Conservation (phyloP, 495 filamentous ascomycete genomes). For the Penicillium desertorum region DNA sequence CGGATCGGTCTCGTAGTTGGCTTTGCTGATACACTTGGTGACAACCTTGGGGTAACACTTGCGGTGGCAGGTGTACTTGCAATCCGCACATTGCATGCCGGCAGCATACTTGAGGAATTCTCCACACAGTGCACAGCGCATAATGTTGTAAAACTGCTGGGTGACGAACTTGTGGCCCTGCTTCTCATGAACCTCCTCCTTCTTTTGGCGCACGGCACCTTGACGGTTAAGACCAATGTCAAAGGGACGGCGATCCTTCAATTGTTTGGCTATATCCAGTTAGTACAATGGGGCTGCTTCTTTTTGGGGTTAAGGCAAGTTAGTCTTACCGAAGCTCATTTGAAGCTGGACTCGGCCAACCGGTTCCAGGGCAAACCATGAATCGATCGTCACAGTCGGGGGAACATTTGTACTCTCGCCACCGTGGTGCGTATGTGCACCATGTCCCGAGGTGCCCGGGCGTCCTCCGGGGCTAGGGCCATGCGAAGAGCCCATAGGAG, state of each 20-base stretch:
- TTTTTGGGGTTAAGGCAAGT: background rate
- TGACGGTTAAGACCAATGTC: conserved; percentile 90
- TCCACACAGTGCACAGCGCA: conserved; percentile 97
- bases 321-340: conserved; percentile 75
- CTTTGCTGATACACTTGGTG: conserved; percentile 99
- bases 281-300: conserved; percentile 27
- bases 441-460: conserved; percentile 20
- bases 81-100: conserved; percentile 98
- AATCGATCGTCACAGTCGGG: conserved; percentile 71
- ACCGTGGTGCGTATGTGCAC: conserved; percentile 22
- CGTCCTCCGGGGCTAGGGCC: conserved; percentile 29
- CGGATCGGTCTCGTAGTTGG: conserved; percentile 94
- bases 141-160: conserved; percentile 99
- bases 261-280: conserved; percentile 59
- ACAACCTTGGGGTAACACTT: conserved; percentile 98
- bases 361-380: conserved; percentile 96
- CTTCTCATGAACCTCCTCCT: conserved; percentile 96
- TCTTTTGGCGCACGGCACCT: conserved; percentile 93
- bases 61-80: conserved; percentile 98
- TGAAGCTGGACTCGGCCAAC: conserved; percentile 84
- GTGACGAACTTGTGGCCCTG: conserved; percentile 98
- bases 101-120: conserved; percentile 98
- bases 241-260: conserved; percentile 67
- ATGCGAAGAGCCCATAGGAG: conserved; percentile 36
- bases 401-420: conserved; percentile 37